phyloP scores from a whole-genome alignment of 1,139 yeast species.

The Lodderomyces beijingensis region DNA sequence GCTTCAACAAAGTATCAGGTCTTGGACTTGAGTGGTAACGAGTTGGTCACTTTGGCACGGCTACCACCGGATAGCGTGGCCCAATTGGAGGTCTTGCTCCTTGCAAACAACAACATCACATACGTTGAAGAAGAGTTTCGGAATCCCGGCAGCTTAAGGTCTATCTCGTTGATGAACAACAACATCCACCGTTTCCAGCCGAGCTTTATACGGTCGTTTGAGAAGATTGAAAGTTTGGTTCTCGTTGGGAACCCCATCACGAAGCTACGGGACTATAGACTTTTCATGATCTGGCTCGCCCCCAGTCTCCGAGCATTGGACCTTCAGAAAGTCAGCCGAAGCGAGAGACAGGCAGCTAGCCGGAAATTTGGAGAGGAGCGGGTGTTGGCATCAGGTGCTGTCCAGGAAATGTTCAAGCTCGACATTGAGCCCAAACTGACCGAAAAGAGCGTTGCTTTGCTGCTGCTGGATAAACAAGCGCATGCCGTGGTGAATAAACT shows the following conservation, averaged over 20 bases:
- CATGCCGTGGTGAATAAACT: slow-evolving; percentile 31
- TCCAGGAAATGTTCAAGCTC: not conserved
- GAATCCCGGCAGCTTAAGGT: slow-evolving; percentile 20
- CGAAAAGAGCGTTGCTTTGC: no score
- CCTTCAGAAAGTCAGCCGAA: slow-evolving; percentile 53
- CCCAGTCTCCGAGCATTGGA: slow-evolving; percentile 67
- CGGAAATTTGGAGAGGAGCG: slow-evolving; percentile 40
- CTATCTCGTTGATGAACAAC: slow-evolving; percentile 54
- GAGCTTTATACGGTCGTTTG: slow-evolving; percentile 33
- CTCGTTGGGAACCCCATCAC: slow-evolving; percentile 63
- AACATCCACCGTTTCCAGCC: slow-evolving; percentile 24
- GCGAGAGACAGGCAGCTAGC: slow-evolving; percentile 46
- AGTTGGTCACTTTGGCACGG: slow-evolving; percentile 47
- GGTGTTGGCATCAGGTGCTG: no score
- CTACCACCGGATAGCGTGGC: slow-evolving; percentile 35
- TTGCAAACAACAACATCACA: slow-evolving; percentile 54
- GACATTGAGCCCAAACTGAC: slow-evolving; percentile 7
- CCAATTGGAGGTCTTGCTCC: slow-evolving; percentile 47
- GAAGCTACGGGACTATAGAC: slow-evolving; percentile 51
- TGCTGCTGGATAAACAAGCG: slow-evolving; percentile 9
- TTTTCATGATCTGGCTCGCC: slow-evolving; percentile 54
- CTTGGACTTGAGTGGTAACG: slow-evolving; percentile 68
- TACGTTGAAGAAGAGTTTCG: slow-evolving; percentile 13
- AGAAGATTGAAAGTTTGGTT: slow-evolving; percentile 43
- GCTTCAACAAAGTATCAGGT: slow-evolving; percentile 41